Percentiles rank a stretch among this genome's conserved stretches.
Evolutionary conservation across 768 basidiomycete genomes (phyloP).

Genomic region (Xanthoconium stramineum): DNA sequence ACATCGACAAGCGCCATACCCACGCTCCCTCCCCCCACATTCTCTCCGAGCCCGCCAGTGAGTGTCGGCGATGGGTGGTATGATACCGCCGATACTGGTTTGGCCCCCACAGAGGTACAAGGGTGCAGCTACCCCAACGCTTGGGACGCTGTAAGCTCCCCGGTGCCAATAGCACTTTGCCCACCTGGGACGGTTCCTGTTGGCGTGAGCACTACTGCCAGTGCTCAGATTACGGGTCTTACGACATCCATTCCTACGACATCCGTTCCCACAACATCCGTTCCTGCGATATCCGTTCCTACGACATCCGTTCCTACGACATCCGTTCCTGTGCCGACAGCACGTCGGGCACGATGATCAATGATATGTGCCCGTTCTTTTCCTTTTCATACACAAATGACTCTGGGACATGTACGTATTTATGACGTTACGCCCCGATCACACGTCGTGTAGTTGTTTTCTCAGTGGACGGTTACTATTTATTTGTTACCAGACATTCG

Average conservation of each 20-base stretch:
- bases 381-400: neutral
- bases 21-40: slow-evolving; percentile 55
- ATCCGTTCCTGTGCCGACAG: neutral
- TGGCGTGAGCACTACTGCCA: neutral
- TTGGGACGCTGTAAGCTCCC: slow-evolving; percentile 54
- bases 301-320: too few relatives aligned
- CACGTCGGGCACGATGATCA: slow-evolving; percentile 6
- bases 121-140: slow-evolving; percentile 66
- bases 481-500: neutral
- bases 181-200: slow-evolving; percentile 12
- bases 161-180: slow-evolving; percentile 48
- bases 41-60: slow-evolving; percentile 43
- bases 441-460: neutral
- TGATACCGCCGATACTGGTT: slow-evolving; percentile 45
- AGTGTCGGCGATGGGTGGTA: slow-evolving; percentile 57
- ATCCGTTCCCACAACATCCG: neutral
- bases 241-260: neutral
- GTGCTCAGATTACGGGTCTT: neutral
- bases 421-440: neutral
- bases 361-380: neutral
- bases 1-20: slow-evolving; percentile 56
- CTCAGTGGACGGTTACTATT: neutral
- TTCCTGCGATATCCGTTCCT: too few relatives aligned
- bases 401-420: neutral
- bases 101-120: slow-evolving; percentile 54